These are phyloP conservation scores for Rhodocollybia butyracea DNA, from an alignment of 768 basidiomycete genomes.

Conservation along the genomic window DNA sequence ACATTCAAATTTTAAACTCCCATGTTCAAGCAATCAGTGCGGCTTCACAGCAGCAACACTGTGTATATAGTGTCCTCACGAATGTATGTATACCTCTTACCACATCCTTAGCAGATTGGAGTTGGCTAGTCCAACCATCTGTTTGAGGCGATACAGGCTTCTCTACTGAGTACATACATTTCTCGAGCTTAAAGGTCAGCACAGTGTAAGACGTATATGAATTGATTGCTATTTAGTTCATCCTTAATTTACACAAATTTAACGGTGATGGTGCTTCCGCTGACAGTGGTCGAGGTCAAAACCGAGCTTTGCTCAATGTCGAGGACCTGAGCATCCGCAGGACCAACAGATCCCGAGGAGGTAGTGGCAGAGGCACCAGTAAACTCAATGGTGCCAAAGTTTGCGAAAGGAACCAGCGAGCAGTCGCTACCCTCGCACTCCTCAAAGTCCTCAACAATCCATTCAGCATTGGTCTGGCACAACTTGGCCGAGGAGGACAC, in stretches of 20 bases:
- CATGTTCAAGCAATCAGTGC: too few species aligned
- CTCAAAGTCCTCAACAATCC: conserved; percentile 11
- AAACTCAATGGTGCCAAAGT: conserved; percentile 36
- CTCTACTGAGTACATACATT: too few species aligned
- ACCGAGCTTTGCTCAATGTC: conserved; percentile 31
- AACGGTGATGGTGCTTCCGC: conserved; percentile 19
- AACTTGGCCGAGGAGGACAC: neutral
- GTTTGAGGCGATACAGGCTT: too few species aligned
- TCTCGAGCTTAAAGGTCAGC: too few species aligned
- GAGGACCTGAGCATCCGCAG: conserved; percentile 29
- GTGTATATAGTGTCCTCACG: too few species aligned
- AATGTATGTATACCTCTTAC: too few species aligned
- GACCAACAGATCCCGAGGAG: conserved; percentile 20
- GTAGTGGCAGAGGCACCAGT: conserved; percentile 26
- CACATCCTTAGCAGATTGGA: too few species aligned
- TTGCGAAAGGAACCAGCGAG: conserved; percentile 29
- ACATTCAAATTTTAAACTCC: too few species aligned
- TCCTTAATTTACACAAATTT: neutral
- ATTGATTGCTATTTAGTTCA: too few species aligned
- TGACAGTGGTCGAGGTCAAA: conserved; percentile 18
- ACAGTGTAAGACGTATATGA: too few species aligned
- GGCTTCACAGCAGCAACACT: too few species aligned
- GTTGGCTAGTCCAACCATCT: too few species aligned
- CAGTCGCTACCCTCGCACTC: conserved; percentile 3
- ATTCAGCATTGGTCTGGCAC: conserved; percentile 1